Base-by-base conservation (phyloP, 1,139 yeast species). In the Blastobotrys raffinosifermentans region DNA sequence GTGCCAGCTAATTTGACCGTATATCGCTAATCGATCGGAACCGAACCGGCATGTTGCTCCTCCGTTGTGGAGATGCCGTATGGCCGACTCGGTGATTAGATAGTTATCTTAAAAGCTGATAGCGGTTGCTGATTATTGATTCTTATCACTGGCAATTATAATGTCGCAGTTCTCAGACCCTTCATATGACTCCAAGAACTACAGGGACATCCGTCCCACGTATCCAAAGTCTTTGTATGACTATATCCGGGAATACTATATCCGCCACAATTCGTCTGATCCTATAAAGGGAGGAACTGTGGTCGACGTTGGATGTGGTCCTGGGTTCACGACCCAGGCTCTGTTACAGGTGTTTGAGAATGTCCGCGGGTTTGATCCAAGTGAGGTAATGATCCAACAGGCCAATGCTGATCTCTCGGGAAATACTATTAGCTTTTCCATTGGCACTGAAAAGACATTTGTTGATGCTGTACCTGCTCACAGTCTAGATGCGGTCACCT, bases 301-400 rank as follows among this genome's bases (percentile, higher is more conserved):
- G 1, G 56, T 84, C 5, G 96, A 86, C 58, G 63, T 83, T 13
- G 96, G 95, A 0, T 78, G 87, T 54, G 96, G 96, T 1, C 80
- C 95, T 0, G 95, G 95, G 1, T 78, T 78, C 46, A 91, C 82
- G 1, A 72, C 93, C 0, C 65, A 71, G 44, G 74, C 77, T 32
- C 55, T 83, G 40, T 54, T 69, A 1, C 47, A 66, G 1, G 61
- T 68, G 42, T 72, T 72, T 38, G 54, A 64, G 9, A 53, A 60
- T n/a, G 76, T 79, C 1, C 55, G 74, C 16, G 94, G 91, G 2
- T 68, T 83, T 1, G 95, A 85, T 55, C 67, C 80, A 4, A 80
- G 91, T 0, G 48, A 49, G 2, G 69, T 69, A 1, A 85, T 85
- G 94, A 67, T 84, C 11, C 58, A 64, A 1, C 62, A 62, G 38